phyloP scores from a whole-genome alignment of 352 stramenopile species.

The Globisporangium sylvaticum region DNA sequence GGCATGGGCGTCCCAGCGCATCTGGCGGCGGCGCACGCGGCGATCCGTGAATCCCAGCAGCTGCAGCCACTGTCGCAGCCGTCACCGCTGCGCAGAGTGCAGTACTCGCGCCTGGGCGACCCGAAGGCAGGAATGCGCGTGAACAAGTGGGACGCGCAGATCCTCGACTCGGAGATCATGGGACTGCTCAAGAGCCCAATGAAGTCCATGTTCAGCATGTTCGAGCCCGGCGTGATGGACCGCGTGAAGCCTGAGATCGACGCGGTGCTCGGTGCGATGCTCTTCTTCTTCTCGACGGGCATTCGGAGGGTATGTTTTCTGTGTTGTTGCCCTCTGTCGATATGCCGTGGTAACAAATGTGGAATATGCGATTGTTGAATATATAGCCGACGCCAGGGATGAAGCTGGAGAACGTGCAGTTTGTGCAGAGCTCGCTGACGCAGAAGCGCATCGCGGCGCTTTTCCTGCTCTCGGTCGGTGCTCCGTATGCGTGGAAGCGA shows the following conservation, averaged over 20 bases:
- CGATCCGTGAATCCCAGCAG: slow-evolving; percentile 31
- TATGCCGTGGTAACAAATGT: not conserved
- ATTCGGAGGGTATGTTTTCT: slow-evolving; percentile 40
- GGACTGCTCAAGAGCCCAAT: slow-evolving; percentile 66
- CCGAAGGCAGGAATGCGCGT: slow-evolving; percentile 52
- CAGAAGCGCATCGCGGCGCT: slow-evolving; percentile 43
- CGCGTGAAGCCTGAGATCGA: slow-evolving; percentile 76
- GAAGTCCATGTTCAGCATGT: slow-evolving; percentile 80
- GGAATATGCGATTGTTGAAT: not conserved
- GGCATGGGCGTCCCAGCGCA: slow-evolving; percentile 25
- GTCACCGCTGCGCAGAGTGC: slow-evolving; percentile 20
- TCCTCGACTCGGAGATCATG: slow-evolving; percentile 79
- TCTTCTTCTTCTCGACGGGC: slow-evolving; percentile 68
- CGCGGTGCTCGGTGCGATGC: slow-evolving; percentile 36
- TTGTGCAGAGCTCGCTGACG: slow-evolving; percentile 42
- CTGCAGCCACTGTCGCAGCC: not conserved
- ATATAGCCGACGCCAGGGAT: slow-evolving; percentile 74
- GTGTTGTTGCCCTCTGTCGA: not conserved
- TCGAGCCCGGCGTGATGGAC: slow-evolving; percentile 60
- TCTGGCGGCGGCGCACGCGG: slow-evolving; percentile 27
- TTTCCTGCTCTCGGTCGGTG: slow-evolving; percentile 64
- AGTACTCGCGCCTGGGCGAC: slow-evolving; percentile 41
- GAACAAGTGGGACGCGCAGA: slow-evolving; percentile 83
- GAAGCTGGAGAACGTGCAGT: slow-evolving; percentile 81
- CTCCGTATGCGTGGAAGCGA: slow-evolving; percentile 80